Conservation (phyloP, 176 grass and related monocot species). For the Musa acuminata region DNA sequence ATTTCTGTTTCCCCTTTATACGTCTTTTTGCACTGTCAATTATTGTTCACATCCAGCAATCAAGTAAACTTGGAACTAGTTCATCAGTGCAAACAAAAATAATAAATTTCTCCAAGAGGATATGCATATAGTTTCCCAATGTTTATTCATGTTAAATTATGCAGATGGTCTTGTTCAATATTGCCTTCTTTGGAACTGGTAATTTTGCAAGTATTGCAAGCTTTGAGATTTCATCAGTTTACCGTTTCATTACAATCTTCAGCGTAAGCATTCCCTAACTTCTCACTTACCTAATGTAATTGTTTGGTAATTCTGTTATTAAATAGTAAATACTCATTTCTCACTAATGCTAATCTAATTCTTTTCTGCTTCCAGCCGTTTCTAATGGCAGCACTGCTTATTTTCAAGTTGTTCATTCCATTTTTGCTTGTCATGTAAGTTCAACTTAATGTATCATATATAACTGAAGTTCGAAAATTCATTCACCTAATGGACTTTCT, state of each 20-base stretch:
- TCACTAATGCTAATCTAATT: slow-evolving; percentile 23
- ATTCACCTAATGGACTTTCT: background rate
- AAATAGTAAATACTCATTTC: background rate
- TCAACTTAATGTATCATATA: background rate
- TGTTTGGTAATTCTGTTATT: background rate
- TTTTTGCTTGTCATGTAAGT: slow-evolving; percentile 99
- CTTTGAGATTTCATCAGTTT: slow-evolving; percentile 97
- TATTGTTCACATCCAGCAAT: background rate
- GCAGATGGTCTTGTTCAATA: slow-evolving; percentile 92
- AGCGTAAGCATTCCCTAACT: slow-evolving; percentile 46
- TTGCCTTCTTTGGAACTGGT: slow-evolving; percentile 94
- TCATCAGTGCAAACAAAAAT: background rate
- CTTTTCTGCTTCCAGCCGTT: slow-evolving; percentile 57
- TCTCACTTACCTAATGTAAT: slow-evolving; percentile 19
- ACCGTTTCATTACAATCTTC: slow-evolving; percentile 96
- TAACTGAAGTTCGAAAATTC: background rate
- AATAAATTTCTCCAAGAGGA: background rate
- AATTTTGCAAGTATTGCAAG: slow-evolving; percentile 99
- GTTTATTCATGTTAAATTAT: slow-evolving; percentile 17
- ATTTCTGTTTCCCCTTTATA: too few relatives aligned
- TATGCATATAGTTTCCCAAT: slow-evolving; percentile 7
- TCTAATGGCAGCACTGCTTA: slow-evolving; percentile 92
- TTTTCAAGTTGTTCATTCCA: slow-evolving; percentile 97
- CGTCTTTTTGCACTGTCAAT: background rate
- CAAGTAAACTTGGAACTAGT: background rate